These are phyloP conservation scores for Nitzschia sp. DNA, from an alignment of 108 stramenopile genomes.

Conservation along the genomic window DNA sequence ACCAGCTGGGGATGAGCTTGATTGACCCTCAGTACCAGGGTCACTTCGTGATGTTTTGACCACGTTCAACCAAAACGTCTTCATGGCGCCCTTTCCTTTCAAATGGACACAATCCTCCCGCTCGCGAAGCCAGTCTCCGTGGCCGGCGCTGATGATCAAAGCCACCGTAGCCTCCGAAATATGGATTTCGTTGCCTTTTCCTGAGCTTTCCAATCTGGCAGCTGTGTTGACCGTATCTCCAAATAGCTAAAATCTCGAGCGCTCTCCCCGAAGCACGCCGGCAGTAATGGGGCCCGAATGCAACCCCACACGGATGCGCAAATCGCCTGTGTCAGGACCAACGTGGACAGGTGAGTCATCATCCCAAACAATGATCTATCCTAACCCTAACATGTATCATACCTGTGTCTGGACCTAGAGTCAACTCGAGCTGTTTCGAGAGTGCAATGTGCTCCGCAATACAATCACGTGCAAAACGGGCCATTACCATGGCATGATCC, in stretches of 20 bases:
- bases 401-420: conserved; percentile 4
- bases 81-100: conserved; percentile 22
- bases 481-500: conserved; percentile 24
- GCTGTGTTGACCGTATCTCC: conserved; percentile 64
- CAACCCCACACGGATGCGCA: background rate
- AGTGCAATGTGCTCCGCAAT: background rate
- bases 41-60: no score
- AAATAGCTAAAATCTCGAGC: conserved; percentile 42
- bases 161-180: conserved; percentile 51
- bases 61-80: conserved; percentile 37
- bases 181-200: conserved; percentile 43
- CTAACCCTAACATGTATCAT: background rate
- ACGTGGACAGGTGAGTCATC: no score
- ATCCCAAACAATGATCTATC: no score
- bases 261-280: conserved; percentile 1
- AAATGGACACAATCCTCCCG: conserved; percentile 18
- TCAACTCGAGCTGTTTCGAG: background rate
- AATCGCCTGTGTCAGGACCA: conserved; percentile 5
- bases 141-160: conserved; percentile 36
- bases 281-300: conserved; percentile 9
- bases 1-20: no score
- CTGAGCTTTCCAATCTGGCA: conserved; percentile 58
- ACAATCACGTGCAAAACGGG: conserved; percentile 20
- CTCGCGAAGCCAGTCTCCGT: conserved; percentile 23
- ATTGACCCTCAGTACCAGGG: no score